Conservation (phyloP, 176 grass and related monocot species). For the Luzula sylvatica region DNA sequence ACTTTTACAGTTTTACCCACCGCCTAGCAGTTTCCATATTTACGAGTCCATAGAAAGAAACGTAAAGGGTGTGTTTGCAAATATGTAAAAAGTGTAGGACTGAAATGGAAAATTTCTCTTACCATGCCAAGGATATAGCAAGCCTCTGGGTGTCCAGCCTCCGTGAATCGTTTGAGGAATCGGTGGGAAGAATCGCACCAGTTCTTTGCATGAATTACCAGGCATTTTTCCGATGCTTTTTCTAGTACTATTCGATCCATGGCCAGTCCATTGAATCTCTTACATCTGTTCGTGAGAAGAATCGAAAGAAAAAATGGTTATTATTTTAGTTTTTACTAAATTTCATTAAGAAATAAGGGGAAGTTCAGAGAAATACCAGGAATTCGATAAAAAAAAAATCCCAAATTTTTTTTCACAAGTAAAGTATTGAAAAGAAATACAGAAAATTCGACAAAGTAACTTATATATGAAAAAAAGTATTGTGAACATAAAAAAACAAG, state of each 20-base stretch:
- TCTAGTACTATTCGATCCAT: not conserved
- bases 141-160: conserved; percentile 27
- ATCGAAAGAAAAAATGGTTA: not conserved
- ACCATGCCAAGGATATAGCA: conserved; percentile 41
- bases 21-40: too few species aligned
- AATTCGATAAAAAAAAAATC: too few species aligned
- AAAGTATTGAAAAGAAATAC: too few species aligned
- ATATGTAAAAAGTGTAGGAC: not conserved
- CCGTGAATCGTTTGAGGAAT: conserved; percentile 21
- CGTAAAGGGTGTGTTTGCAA: not conserved
- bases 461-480: not conserved
- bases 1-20: too few species aligned
- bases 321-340: not conserved
- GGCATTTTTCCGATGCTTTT: conserved; percentile 7
- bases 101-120: not conserved
- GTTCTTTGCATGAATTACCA: conserved; percentile 8
- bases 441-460: too few species aligned
- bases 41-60: not conserved
- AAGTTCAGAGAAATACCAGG: too few species aligned
- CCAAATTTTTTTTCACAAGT: too few species aligned
- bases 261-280: conserved; percentile 16
- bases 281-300: conserved; percentile 16
- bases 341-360: not conserved
- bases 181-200: conserved; percentile 19
- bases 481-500: not conserved